A percentile compares a stretch with the other conserved stretches of the same genome.
Evolutionary conservation across 352 stramenopile genomes (phyloP).

Genomic region (Aphanomyces invadans): DNA sequence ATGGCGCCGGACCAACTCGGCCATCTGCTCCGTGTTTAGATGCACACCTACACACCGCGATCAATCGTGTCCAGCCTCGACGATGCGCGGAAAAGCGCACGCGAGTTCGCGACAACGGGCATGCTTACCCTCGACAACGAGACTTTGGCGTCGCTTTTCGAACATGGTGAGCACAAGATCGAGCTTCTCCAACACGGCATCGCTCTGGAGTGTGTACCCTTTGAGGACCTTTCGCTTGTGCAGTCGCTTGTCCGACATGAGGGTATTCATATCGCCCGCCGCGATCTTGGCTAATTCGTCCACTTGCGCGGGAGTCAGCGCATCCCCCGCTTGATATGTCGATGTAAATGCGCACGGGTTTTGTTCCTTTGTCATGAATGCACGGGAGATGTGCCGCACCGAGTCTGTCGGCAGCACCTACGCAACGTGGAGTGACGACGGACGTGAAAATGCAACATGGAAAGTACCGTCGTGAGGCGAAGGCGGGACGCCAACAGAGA

Average conservation of each 20-base stretch:
- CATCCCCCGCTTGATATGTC: constrained; percentile 82
- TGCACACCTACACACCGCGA: constrained; percentile 39
- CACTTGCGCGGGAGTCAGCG: constrained; percentile 43
- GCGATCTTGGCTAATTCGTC: constrained; percentile 34
- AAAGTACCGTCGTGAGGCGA: constrained; percentile 58
- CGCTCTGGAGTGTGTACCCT: constrained; percentile 76
- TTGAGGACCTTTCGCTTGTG: constrained; percentile 77
- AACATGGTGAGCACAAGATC: constrained; percentile 81
- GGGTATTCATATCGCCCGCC: constrained; percentile 27
- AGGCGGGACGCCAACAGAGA: constrained; percentile 64
- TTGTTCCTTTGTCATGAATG: constrained; percentile 74
- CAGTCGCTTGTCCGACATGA: constrained; percentile 62
- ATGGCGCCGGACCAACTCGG: constrained; percentile 67
- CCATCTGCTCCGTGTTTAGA: constrained; percentile 74
- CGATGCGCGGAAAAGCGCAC: too few species aligned
- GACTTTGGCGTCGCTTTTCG: constrained; percentile 64
- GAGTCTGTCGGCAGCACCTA: constrained; percentile 71
- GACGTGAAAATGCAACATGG: neutral
- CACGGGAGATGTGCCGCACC: constrained; percentile 70
- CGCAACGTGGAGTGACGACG: neutral
- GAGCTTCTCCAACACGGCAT: constrained; percentile 76
- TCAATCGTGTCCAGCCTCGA: neutral
- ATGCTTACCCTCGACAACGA: constrained; percentile 58
- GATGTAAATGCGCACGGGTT: constrained; percentile 78
- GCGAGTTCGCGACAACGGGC: too few species aligned